Percentiles rank a stretch among this genome's conserved stretches.
Conservation (phyloP, 768 basidiomycete genomes). For the Ramaria rubella region DNA sequence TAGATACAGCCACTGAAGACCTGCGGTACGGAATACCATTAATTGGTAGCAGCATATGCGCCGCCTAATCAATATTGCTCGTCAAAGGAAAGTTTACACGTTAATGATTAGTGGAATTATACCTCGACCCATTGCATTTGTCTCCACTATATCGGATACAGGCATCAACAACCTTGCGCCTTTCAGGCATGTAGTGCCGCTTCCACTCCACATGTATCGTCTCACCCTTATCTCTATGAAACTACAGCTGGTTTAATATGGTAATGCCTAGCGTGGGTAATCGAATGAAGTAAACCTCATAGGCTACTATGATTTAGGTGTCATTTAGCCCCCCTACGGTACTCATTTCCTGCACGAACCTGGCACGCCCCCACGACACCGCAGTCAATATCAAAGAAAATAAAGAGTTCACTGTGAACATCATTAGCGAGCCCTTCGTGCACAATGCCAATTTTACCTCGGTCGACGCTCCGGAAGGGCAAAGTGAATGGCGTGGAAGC, state of each 20-base stretch:
- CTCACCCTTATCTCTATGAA: slow-evolving; percentile 44
- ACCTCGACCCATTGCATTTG: slow-evolving; percentile 64
- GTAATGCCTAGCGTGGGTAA: slow-evolving; percentile 3
- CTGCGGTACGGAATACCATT: slow-evolving; percentile 15
- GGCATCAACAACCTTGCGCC: slow-evolving; percentile 57
- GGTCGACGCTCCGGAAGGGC: slow-evolving; percentile 45
- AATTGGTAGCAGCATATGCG: neutral
- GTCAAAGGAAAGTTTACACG: slow-evolving; percentile 34
- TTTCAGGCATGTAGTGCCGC: slow-evolving; percentile 42
- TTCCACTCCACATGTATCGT: neutral
- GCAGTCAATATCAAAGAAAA: slow-evolving; percentile 56
- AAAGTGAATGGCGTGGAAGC: slow-evolving; percentile 55
- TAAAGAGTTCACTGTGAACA: slow-evolving; percentile 64
- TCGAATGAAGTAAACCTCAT: neutral
- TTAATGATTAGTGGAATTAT: slow-evolving; percentile 52
- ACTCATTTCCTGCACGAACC: slow-evolving; percentile 50
- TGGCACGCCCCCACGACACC: slow-evolving; percentile 45
- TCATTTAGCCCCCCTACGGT: slow-evolving; percentile 60
- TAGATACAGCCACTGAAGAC: slow-evolving; percentile 27
- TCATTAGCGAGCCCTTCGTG: slow-evolving; percentile 59
- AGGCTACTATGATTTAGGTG: slow-evolving; percentile 31
- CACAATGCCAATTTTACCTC: slow-evolving; percentile 52
- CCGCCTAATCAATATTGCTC: neutral
- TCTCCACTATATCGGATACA: slow-evolving; percentile 48
- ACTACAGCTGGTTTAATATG: slow-evolving; percentile 19